These are phyloP conservation scores for Colletotrichum paranaense DNA, from an alignment of 2,329 filamentous ascomycete genomes.

Conservation along the genomic window DNA sequence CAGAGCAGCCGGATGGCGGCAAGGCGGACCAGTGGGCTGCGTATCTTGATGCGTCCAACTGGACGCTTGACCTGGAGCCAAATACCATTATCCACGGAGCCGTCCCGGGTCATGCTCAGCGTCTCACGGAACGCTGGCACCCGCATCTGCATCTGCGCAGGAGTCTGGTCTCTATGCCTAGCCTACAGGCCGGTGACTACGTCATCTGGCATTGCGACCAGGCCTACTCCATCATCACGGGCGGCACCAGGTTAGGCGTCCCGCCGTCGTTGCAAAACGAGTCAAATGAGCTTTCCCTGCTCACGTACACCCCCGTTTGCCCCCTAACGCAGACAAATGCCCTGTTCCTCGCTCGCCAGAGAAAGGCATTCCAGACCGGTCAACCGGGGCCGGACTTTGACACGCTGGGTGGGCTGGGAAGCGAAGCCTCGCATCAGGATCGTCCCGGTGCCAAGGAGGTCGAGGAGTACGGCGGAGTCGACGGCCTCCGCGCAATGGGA, in stretches of 20 bases:
- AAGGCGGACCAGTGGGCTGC: constrained; percentile 55
- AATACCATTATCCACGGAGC: constrained; percentile 69
- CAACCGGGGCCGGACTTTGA: constrained; percentile 68
- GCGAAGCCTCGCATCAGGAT: constrained; percentile 61
- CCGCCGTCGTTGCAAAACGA: constrained; percentile 36
- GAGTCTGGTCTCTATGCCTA: constrained; percentile 66
- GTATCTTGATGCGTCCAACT: constrained; percentile 57
- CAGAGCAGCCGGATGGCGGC: constrained; percentile 37
- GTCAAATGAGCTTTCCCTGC: constrained; percentile 55
- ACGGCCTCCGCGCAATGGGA: constrained; percentile 68
- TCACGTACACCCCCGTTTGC: constrained; percentile 66
- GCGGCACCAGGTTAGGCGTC: constrained; percentile 46
- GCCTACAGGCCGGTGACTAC: constrained; percentile 66
- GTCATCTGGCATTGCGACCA: constrained; percentile 70
- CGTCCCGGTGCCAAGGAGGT: constrained; percentile 64
- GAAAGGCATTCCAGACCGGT: constrained; percentile 65
- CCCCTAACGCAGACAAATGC: constrained; percentile 58
- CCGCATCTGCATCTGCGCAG: constrained; percentile 64
- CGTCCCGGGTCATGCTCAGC: constrained; percentile 68
- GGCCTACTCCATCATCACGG: constrained; percentile 64
- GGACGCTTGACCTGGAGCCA: constrained; percentile 58
- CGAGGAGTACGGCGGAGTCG: constrained; percentile 59
- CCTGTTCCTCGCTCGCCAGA: constrained; percentile 54
- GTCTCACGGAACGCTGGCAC: constrained; percentile 68
- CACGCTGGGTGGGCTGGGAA: constrained; percentile 61